Evolutionary conservation across 805 yeast species (phyloP), one percentile per base, ranked within the genome.

Genomic region (Starmerella stellata): DNA sequence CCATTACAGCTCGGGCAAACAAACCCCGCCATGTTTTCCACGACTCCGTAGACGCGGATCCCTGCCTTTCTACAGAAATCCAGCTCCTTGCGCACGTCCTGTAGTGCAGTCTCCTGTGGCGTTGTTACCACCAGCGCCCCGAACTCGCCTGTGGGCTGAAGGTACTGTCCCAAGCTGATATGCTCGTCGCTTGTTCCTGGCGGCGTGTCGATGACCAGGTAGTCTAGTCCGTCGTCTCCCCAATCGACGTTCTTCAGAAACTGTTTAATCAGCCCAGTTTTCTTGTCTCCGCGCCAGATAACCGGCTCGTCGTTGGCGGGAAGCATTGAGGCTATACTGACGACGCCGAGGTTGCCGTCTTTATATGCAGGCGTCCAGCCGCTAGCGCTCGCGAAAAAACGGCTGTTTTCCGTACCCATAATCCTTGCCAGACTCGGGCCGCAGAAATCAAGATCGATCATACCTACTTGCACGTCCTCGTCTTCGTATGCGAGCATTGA

Each of bases 151-250:
- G 78, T 73, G 27, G 81, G 93, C 51, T 80, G 78, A 69, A 90
- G 63, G 53, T 80, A 85, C 37, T 79, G 75, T 24, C 85, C 80
- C 24, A 90, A 85, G 5, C 93, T 75, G 31, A 90, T 66, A 59
- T 90, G 99, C 56, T 90, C 99, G 58, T 90, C 99, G 0, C 94
- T 78, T 0, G 99, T 90, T 0, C 99, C 98, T 0, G 99, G 99
- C 0, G 98, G 99, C 0, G 99, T 90, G 52, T 90, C 99, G 15
- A 90, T 78, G 14, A 90, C 69, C 47, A 90, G 63, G 52, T 79
- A 90, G 56, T 90, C 95, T 13, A 65, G 50, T 5, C 49, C 50
- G 18, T 41, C 21, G 13, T 51, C 46, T 4, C 93, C 94, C 99
- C 99, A 90, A 51, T 81, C 83, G 2, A 90, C 95, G 50, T 87